Base-by-base conservation (phyloP, 2,329 filamentous ascomycete genomes). In the Pseudogymnoascus sp. region DNA sequence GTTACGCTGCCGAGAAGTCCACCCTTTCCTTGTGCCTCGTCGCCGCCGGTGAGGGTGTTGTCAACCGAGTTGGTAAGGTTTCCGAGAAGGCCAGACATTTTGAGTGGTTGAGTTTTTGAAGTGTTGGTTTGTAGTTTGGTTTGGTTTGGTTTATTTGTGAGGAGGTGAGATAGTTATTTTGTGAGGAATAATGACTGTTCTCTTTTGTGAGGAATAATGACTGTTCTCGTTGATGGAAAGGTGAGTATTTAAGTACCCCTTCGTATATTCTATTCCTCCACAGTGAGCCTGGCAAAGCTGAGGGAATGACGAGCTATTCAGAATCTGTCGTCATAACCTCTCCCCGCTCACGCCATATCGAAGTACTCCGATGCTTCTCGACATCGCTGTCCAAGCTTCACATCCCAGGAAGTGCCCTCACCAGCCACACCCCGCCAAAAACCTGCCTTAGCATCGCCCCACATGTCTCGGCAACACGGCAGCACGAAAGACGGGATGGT, bases 31-130 rank as follows among this genome's bases (percentile, higher is more conserved):
- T 76, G 62, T 19, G 72, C 71, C 64, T 77, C 70, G 33, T 76
- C 73, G 62, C 74, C 75, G 44, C 75, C 75, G 17, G 75, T 76
- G 59, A 77, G 70, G 46, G 75, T 73, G 62, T 74, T 76, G 66
- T 76, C 73, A 63, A 76, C 68, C 38, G 70, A 68, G 64, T 74
- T 72, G 60, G 73, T 72, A 23, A 75, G 64, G 50, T 71, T 70
- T 65, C 74, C 74, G 59, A 76, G 69, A 53, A 77, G 68, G 11
- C 75, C 75, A 23, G 68, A 62, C 67, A 70, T 71, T 69, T 60
- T 69, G 65, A 46, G 42, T 62, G 13, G 42, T 23, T 62, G 21
- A 46, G 23, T 42, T 63, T 63, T 64, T 63, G 35, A 61, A 11
- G 29, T 40, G n/a, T 23, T 44, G 23, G 62, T 60, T 31, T 31